Base-by-base conservation (phyloP, 2,329 filamentous ascomycete species). In the Claviceps sp. region DNA sequence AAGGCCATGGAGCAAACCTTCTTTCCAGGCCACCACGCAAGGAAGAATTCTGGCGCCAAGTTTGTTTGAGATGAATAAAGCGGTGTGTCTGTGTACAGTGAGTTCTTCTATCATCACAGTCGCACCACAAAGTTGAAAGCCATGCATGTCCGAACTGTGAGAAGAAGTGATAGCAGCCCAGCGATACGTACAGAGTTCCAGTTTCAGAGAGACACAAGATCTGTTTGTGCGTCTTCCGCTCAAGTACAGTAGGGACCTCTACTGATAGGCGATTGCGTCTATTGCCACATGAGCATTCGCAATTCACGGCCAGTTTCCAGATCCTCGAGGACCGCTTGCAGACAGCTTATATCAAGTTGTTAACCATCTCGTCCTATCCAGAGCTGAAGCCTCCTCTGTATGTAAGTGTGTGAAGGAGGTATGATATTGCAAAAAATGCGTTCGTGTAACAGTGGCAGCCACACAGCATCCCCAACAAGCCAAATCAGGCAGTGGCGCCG, bases 401-500 rank as follows among this genome's bases (percentile, higher is more conserved):
- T 38, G 26, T 36, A 37, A 20, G 48, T 37, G 4, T 48, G 11
- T 24, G 20, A n/a, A 43, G 18, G 26, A 48, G 37, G 3, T 45
- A 42, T 48, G 48, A 20, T 11, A 26, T 37, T 44, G 13, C 30
- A 22, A 46, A 4, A 36, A 14, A 48, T 24, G 16, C 26, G 20
- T 53, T 40, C 30, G 43, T 45, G 38, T 44, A 22, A 45, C 44
- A 40, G 11, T 11, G 24, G 18, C 22, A 20, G 40, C 52, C 30
- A 43, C 22, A 30, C 48, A 47, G 36, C 44, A 41, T n/a, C 26
- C 37, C 13, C 22, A 22, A 45, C 13, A 26, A 18, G 44, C 44
- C 13, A 51, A 41, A 51, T 36, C 43, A 24, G 44, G 37, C 44
- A 51, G 41, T 51, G 49, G 49, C 49, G 44, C 49, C 38, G 26